Evolutionary conservation across 2,329 filamentous ascomycete species (phyloP).

Genomic region (Penicillium verrucosum): DNA sequence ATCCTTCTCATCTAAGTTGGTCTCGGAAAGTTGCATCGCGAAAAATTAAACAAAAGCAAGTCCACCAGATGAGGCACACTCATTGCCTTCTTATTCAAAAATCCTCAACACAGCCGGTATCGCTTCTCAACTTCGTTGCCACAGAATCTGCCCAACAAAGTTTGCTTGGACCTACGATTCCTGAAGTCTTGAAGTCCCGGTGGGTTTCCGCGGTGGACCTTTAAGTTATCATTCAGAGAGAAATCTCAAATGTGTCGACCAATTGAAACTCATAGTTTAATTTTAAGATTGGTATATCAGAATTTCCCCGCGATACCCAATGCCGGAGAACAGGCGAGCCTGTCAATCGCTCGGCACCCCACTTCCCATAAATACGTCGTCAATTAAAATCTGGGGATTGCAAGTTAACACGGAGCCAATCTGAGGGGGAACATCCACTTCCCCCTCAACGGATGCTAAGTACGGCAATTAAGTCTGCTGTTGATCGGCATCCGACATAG

Average conservation of each 20-base stretch:
- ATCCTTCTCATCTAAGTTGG: conserved; percentile 5
- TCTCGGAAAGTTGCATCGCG: background rate
- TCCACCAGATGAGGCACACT: background rate
- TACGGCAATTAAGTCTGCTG: conserved; percentile 1
- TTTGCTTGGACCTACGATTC: conserved; percentile 14
- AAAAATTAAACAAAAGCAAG: background rate
- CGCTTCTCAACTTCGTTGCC: background rate
- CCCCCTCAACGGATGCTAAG: background rate
- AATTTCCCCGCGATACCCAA: background rate
- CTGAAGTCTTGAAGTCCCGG: conserved; percentile 1
- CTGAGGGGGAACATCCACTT: too few species aligned
- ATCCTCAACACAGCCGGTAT: background rate
- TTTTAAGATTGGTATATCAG: background rate
- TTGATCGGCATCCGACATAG: background rate
- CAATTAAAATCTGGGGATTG: background rate
- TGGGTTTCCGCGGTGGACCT: conserved; percentile 12
- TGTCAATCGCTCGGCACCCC: conserved; percentile 8
- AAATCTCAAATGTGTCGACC: background rate
- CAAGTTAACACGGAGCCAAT: background rate
- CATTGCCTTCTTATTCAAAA: background rate
- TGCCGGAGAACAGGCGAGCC: background rate
- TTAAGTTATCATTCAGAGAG: background rate
- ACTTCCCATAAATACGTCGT: background rate
- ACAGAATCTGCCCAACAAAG: background rate
- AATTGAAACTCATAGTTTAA: background rate